Base-by-base conservation (phyloP, 2,329 filamentous ascomycete genomes). In the Hypoxylon sp. region DNA sequence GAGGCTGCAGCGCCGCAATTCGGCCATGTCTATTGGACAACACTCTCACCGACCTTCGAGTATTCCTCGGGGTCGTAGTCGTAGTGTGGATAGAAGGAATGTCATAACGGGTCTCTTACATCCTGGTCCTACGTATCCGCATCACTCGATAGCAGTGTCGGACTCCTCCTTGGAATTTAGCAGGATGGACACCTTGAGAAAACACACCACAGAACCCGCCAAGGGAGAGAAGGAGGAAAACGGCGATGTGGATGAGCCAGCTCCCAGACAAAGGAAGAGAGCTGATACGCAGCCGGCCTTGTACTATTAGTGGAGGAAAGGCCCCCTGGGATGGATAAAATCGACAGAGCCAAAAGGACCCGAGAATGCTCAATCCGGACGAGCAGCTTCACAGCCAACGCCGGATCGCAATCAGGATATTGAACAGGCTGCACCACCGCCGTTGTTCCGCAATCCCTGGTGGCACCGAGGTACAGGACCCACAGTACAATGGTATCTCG, bases 1-100 rank as follows among this genome's bases (percentile, higher is more conserved):
- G 9, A 75, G 76, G 22, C 70, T 81, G 44, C 77, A 78, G 11
- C 75, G 80, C n/a, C 77, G 79, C n/a, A 70, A 72, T n/a, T 82
- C 80, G 0, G 76, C 70, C n/a, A 63, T 78, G 42, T 81, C 80
- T 0, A 61, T 73, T 3, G 74, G 72, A 1, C 72, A 68, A 1
- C 58, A 61, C 3, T 60, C 71, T 11, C 73, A 58, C 31, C 73
- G 73, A 19, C 69, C 70, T 1, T 48, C 68, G 4, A 77, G 75
- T 64, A 54, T 71, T 26, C 51, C 63, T 1, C 62, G 75, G 29
- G 74, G 68, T 5, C 76, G 75, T 9, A 78, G 75, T 51, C 75
- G 73, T 22, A 78, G 77, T 46, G 65, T 74, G 11, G 76, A 78
- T 19, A 72, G 70, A 53, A 66, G 70, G 55, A 71, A 73, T 26